Conservation (phyloP, 2,329 filamentous ascomycete species). For the Phoma sp. region DNA sequence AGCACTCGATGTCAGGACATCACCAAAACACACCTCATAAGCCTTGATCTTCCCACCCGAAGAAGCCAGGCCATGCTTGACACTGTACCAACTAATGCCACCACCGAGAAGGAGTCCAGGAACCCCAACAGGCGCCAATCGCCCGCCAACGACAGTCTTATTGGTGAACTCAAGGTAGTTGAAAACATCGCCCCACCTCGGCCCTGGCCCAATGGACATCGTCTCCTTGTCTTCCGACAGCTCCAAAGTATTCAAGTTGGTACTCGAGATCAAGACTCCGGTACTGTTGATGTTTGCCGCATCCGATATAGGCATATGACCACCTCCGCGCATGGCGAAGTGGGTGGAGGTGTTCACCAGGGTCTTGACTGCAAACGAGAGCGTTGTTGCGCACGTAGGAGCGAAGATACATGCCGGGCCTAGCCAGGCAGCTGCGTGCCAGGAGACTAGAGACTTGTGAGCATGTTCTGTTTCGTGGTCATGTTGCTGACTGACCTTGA, state of each 20-base stretch:
- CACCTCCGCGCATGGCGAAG: slow-evolving; percentile 32
- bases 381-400: slow-evolving; percentile 19
- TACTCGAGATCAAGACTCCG: slow-evolving; percentile 26
- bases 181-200: slow-evolving; percentile 40
- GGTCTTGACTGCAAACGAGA: slow-evolving; percentile 25
- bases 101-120: slow-evolving; percentile 38
- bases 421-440: slow-evolving; percentile 17
- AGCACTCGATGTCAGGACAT: not conserved
- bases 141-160: slow-evolving; percentile 33
- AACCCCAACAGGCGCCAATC: slow-evolving; percentile 36
- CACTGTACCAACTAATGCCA: slow-evolving; percentile 25
- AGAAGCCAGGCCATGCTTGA: slow-evolving; percentile 18
- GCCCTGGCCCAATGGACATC: slow-evolving; percentile 36
- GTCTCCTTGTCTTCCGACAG: slow-evolving; percentile 32
- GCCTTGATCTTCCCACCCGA: slow-evolving; percentile 20
- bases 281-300: slow-evolving; percentile 26
- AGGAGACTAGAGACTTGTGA: slow-evolving; percentile 13
- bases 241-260: slow-evolving; percentile 29
- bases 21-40: slow-evolving; percentile 8
- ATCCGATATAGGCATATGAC: slow-evolving; percentile 33
- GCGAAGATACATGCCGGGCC: slow-evolving; percentile 28
- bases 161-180: slow-evolving; percentile 27
- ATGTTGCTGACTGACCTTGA: slow-evolving; percentile 1
- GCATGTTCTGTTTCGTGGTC: not conserved
- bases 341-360: slow-evolving; percentile 19